phyloP scores from a whole-genome alignment of 2,329 filamentous ascomycete species.

The Talaromyces sp. region DNA sequence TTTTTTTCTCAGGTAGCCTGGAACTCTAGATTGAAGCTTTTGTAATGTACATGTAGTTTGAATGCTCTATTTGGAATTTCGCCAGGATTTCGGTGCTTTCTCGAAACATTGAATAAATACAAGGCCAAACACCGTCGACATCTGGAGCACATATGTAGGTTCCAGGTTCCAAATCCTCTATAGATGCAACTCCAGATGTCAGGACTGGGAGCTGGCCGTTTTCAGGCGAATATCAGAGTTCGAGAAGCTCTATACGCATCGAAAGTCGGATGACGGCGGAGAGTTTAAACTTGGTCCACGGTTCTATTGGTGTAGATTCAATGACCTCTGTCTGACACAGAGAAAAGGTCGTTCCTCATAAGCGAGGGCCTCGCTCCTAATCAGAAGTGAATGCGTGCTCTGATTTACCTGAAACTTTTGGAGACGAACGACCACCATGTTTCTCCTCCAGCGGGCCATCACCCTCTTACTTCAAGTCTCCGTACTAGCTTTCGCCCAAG shows the following conservation, averaged over 20 bases:
- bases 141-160: too few relatives aligned
- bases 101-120: neutral
- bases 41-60: neutral
- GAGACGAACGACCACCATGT: neutral
- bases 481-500: conserved; percentile 20
- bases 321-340: conserved; percentile 11
- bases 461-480: conserved; percentile 5
- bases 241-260: neutral
- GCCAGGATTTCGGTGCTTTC: neutral
- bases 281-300: conserved; percentile 1
- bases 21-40: neutral
- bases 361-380: neutral
- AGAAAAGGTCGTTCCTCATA: neutral
- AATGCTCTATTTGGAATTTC: neutral
- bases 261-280: conserved; percentile 9
- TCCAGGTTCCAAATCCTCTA: neutral
- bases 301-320: neutral
- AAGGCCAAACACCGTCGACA: too few relatives aligned
- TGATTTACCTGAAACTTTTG: neutral
- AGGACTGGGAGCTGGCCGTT: neutral
- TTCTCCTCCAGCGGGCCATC: neutral
- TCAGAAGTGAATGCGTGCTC: neutral
- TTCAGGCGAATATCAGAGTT: neutral
- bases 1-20: neutral
- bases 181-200: neutral